A percentile compares a stretch with the other conserved stretches of the same genome.
Conservation (phyloP, 345 rosid species). For the Murraya koenigii region DNA sequence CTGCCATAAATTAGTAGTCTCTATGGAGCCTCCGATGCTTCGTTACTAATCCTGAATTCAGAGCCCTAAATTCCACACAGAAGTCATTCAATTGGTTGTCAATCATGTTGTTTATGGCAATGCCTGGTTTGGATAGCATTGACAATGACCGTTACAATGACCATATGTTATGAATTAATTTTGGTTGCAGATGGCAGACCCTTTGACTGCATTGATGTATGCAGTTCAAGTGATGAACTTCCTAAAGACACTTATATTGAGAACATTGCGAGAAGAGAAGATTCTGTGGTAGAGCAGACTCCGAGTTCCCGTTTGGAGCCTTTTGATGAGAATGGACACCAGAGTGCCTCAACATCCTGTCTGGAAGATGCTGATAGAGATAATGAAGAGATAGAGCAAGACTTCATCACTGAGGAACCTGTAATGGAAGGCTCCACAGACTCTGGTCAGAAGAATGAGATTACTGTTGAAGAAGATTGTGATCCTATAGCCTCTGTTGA, state of each 20-base stretch:
- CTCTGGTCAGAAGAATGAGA: constrained; percentile 28
- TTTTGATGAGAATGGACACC: constrained; percentile 61
- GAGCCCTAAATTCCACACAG: not conserved
- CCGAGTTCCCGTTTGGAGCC: constrained; percentile 46
- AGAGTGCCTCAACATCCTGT: constrained; percentile 43
- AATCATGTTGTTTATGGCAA: not conserved
- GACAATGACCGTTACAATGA: not conserved
- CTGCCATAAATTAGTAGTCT: not conserved
- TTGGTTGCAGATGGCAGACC: constrained; percentile 83
- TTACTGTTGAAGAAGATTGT: constrained; percentile 25
- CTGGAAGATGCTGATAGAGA: constrained; percentile 26
- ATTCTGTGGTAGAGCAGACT: constrained; percentile 44
- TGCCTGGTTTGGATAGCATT: not conserved
- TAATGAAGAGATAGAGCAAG: constrained; percentile 39
- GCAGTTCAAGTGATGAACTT: constrained; percentile 99
- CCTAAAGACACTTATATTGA: constrained; percentile 68
- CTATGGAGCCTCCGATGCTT: not conserved
- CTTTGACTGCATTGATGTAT: constrained; percentile 88
- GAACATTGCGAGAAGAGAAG: constrained; percentile 68
- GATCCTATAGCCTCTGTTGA: constrained; percentile 11
- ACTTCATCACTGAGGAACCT: constrained; percentile 40
- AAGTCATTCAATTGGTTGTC: not conserved
- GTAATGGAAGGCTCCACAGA: constrained; percentile 21
- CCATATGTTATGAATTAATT: not conserved
- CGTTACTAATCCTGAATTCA: not conserved